These are phyloP conservation scores for Mallotus repandus DNA, from an alignment of 441 rosid genomes.

Conservation along the genomic window DNA sequence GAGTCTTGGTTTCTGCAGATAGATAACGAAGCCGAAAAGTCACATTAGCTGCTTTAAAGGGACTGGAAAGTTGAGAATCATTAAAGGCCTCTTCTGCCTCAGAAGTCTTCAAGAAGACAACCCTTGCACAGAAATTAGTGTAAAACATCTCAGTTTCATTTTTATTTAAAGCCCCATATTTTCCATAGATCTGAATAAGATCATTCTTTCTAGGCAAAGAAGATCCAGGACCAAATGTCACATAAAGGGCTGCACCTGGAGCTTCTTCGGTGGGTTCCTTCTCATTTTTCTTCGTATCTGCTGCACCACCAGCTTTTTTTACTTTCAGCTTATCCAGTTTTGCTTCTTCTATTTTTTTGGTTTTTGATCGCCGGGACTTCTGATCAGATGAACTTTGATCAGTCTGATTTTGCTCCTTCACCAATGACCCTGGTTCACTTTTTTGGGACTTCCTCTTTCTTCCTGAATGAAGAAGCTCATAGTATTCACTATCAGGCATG, in stretches of 20 bases:
- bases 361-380: conserved; percentile 4
- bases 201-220: conserved; percentile 60
- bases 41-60: conserved; percentile 44
- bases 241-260: conserved; percentile 43
- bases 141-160: conserved; percentile 45
- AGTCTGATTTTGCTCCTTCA: conserved; percentile 25
- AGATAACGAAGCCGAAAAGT: conserved; percentile 42
- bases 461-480: conserved; percentile 28
- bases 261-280: conserved; percentile 26
- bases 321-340: conserved; percentile 27
- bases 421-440: conserved; percentile 14
- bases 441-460: conserved; percentile 42
- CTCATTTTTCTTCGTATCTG: conserved; percentile 29
- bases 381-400: conserved; percentile 16
- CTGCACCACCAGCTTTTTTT: conserved; percentile 30
- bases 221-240: conserved; percentile 66
- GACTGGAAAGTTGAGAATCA: conserved; percentile 44
- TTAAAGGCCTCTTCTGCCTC: conserved; percentile 70
- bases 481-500: conserved; percentile 38
- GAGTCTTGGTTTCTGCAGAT: conserved; percentile 27
- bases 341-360: conserved; percentile 22
- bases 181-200: conserved; percentile 48
- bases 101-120: conserved; percentile 45
- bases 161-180: conserved; percentile 53
- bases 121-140: conserved; percentile 38